Conservation (phyloP, 2,329 filamentous ascomycete genomes). For the Gnomoniopsis smithogilvyi region DNA sequence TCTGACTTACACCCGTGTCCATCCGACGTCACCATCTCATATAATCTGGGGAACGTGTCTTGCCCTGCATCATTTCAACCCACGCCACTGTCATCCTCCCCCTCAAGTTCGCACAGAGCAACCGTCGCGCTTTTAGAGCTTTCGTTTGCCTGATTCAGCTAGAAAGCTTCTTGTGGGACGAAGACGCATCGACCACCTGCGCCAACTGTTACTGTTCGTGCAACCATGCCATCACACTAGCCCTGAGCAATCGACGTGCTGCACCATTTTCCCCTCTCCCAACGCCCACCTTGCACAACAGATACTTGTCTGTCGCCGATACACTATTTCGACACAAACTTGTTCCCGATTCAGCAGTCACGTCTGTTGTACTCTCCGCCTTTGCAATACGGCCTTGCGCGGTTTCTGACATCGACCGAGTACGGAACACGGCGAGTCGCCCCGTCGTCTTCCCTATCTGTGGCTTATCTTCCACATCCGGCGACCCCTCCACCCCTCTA, state of each 20-base stretch:
- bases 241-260: conserved; percentile 6
- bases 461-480: neutral
- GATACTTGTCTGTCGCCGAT: conserved; percentile 5
- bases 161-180: neutral
- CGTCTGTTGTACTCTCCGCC: neutral
- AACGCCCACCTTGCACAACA: conserved; percentile 7
- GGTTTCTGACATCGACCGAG: neutral
- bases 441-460: neutral
- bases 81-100: conserved; percentile 2
- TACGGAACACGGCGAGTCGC: neutral
- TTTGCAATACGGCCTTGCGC: neutral
- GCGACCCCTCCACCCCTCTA: conserved; percentile 1
- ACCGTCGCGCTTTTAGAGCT: neutral
- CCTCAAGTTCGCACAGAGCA: neutral
- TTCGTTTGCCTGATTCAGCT: neutral
- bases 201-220: neutral
- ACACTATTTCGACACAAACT: neutral
- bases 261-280: neutral
- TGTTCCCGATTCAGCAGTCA: neutral
- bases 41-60: neutral
- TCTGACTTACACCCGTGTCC: conserved; percentile 8
- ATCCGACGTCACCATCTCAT: conserved; percentile 7
- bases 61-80: conserved; percentile 1
- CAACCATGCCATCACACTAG: conserved; percentile 13
- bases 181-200: neutral